Evolutionary conservation across 805 yeast species (phyloP).

Genomic region (Zygoascus flipseniorum): DNA sequence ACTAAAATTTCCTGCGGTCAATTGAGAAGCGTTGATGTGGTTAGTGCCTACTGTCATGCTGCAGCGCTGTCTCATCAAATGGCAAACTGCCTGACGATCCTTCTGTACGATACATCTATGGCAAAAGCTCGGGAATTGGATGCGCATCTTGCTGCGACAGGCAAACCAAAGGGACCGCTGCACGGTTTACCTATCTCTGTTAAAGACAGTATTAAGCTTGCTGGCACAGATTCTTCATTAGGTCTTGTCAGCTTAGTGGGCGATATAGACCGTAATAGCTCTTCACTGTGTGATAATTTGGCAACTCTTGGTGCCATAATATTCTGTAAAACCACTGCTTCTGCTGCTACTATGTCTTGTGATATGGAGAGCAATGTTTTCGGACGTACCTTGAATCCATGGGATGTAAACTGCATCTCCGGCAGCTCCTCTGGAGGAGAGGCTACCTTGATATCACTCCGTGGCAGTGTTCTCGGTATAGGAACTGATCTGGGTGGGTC

Average conservation of each 20-base stretch:
- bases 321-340: constrained; percentile 45
- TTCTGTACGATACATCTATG: constrained; percentile 49
- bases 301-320: constrained; percentile 43
- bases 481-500: constrained; percentile 52
- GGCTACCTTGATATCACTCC: constrained; percentile 37
- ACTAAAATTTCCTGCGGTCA: neutral
- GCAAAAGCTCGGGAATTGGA: constrained; percentile 48
- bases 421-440: constrained; percentile 52
- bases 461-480: constrained; percentile 42
- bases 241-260: constrained; percentile 33
- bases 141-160: constrained; percentile 28
- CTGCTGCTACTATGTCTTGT: constrained; percentile 43
- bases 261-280: constrained; percentile 30
- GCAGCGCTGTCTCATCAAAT: constrained; percentile 53
- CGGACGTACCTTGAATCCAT: constrained; percentile 41
- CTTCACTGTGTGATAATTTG: constrained; percentile 36
- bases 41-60: constrained; percentile 48
- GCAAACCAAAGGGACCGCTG: constrained; percentile 41
- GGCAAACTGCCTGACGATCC: constrained; percentile 26
- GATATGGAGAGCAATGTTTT: constrained; percentile 38
- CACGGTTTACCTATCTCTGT: constrained; percentile 61
- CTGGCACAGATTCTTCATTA: constrained; percentile 41
- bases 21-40: constrained; percentile 29
- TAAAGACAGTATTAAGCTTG: constrained; percentile 41
- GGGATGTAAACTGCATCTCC: constrained; percentile 19